Evolutionary conservation across 2,329 filamentous ascomycete species (phyloP).

Genomic region (Rachicladosporium sp.): DNA sequence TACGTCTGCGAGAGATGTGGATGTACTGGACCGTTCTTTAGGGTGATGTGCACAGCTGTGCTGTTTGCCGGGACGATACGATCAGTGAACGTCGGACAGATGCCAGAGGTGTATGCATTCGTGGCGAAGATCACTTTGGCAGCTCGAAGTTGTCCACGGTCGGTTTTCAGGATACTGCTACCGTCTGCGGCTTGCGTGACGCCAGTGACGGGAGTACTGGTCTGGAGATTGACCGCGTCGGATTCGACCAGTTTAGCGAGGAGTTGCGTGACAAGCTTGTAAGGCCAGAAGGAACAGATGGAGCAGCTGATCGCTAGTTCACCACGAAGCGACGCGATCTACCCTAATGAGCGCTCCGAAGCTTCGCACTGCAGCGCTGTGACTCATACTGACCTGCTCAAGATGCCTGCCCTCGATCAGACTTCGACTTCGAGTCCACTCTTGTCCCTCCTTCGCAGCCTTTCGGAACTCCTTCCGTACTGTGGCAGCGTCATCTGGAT

Average conservation of each 20-base stretch:
- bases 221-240: slow-evolving; percentile 57
- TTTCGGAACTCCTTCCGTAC: slow-evolving; percentile 4
- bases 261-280: slow-evolving; percentile 17
- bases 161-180: slow-evolving; percentile 10
- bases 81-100: slow-evolving; percentile 24
- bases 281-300: slow-evolving; percentile 17
- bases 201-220: slow-evolving; percentile 48
- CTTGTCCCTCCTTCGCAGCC: neutral
- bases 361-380: too few relatives aligned
- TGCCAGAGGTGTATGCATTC: slow-evolving; percentile 16
- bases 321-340: slow-evolving; percentile 9
- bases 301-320: slow-evolving; percentile 7
- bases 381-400: too few relatives aligned
- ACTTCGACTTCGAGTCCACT: too few relatives aligned
- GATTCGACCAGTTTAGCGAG: slow-evolving; percentile 11
- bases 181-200: slow-evolving; percentile 6
- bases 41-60: slow-evolving; percentile 37
- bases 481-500: slow-evolving; percentile 10
- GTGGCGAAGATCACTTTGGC: slow-evolving; percentile 23
- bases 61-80: slow-evolving; percentile 19
- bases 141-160: slow-evolving; percentile 15
- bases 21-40: neutral
- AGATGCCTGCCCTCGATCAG: too few relatives aligned
- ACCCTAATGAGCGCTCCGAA: too few relatives aligned
- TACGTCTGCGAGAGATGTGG: slow-evolving; percentile 20